phyloP scores from a whole-genome alignment of 2,329 filamentous ascomycete genomes.

The Boeremia lycopersici region DNA sequence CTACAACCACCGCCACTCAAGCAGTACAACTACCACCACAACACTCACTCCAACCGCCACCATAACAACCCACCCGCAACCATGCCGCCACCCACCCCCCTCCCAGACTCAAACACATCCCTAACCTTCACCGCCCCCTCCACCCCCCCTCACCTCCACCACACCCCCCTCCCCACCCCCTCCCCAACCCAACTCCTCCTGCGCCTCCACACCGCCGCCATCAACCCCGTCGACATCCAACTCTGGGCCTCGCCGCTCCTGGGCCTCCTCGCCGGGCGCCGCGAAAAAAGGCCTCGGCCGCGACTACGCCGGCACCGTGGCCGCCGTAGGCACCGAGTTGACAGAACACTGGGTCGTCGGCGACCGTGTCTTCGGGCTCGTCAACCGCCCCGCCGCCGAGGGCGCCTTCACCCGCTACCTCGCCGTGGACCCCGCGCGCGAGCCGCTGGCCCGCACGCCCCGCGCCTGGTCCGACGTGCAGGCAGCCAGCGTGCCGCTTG shows the following conservation, averaged over 20 bases:
- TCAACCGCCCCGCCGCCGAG: constrained; percentile 27
- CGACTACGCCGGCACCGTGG: constrained; percentile 53
- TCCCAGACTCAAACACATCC: constrained; percentile 32
- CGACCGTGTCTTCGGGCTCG: constrained; percentile 35
- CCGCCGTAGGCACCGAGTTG: constrained; percentile 36
- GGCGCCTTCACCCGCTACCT: constrained; percentile 39
- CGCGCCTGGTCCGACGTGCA: constrained; percentile 22
- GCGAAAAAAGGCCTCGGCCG: constrained; percentile 51
- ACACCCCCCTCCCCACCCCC: constrained; percentile 22
- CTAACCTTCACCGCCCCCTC: constrained; percentile 36
- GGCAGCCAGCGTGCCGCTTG: constrained; percentile 44
- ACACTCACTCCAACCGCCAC: neutral
- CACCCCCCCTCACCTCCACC: constrained; percentile 29
- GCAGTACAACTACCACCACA: no score
- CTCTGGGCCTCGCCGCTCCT: constrained; percentile 44
- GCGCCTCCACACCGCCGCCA: constrained; percentile 51
- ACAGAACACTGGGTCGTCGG: constrained; percentile 26
- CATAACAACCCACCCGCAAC: neutral
- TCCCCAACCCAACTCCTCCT: constrained; percentile 43
- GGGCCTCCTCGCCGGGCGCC: constrained; percentile 30
- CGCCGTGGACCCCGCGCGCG: constrained; percentile 17
- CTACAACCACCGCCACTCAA: no score
- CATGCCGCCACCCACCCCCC: neutral
- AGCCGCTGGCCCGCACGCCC: constrained; percentile 36
- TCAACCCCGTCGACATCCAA: constrained; percentile 53